Conservation (phyloP, 2,329 filamentous ascomycete species). For the Botrytis tulipae region DNA sequence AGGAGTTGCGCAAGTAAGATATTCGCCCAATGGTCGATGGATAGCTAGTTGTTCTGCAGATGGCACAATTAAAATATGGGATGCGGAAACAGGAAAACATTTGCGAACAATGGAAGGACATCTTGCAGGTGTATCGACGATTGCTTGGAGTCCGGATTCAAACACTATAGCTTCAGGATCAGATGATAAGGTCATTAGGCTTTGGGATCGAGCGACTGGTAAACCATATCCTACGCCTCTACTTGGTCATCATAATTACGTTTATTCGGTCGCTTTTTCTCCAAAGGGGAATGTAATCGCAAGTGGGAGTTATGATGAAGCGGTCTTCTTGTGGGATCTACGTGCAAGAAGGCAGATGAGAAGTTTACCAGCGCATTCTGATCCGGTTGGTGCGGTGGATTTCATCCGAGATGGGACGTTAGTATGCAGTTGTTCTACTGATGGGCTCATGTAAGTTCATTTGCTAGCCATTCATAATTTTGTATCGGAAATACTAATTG, state of each 20-base stretch:
- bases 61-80: slow-evolving; percentile 88
- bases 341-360: slow-evolving; percentile 84
- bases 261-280: slow-evolving; percentile 92
- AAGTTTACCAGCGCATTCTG: slow-evolving; percentile 87
- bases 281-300: slow-evolving; percentile 97
- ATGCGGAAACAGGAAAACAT: slow-evolving; percentile 71
- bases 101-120: slow-evolving; percentile 91
- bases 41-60: slow-evolving; percentile 91
- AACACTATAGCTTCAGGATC: slow-evolving; percentile 85
- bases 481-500: slow-evolving; percentile 16
- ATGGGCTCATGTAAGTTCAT: slow-evolving; percentile 73
- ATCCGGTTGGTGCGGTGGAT: slow-evolving; percentile 90
- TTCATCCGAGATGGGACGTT: slow-evolving; percentile 90
- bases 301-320: slow-evolving; percentile 94
- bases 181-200: slow-evolving; percentile 91
- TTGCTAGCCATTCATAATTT: neutral
- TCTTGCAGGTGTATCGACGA: slow-evolving; percentile 84
- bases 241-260: slow-evolving; percentile 91
- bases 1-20: slow-evolving; percentile 79
- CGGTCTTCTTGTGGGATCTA: slow-evolving; percentile 95
- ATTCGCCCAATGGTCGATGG: slow-evolving; percentile 86
- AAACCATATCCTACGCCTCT: slow-evolving; percentile 56
- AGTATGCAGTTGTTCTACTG: slow-evolving; percentile 86
- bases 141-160: slow-evolving; percentile 93
- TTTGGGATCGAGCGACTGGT: slow-evolving; percentile 77